These are phyloP conservation scores for Apostasia ramifera DNA, from an alignment of 106 monocot genomes.

Conservation along the genomic window DNA sequence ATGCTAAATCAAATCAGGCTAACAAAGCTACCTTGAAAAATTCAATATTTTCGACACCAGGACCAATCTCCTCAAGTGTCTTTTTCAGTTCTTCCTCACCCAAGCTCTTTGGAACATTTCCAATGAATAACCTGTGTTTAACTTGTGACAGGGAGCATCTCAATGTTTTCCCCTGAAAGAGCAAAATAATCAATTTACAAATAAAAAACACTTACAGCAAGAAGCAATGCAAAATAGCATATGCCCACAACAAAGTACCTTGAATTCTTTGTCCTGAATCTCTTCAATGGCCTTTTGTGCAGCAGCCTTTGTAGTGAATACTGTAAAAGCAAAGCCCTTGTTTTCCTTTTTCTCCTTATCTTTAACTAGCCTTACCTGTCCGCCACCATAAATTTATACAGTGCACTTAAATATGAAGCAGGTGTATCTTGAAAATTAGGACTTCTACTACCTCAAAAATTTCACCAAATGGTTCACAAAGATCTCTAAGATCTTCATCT, in stretches of 20 bases:
- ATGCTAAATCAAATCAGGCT: not conserved
- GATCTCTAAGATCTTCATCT: slow-evolving; percentile 78
- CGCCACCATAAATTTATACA: slow-evolving; percentile 6
- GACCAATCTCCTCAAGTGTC: slow-evolving; percentile 70
- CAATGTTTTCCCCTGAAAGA: slow-evolving; percentile 73
- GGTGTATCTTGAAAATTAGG: not conserved
- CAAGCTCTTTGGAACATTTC: slow-evolving; percentile 91
- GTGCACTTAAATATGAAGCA: not conserved
- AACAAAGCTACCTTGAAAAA: slow-evolving; percentile 66
- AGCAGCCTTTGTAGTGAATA: slow-evolving; percentile 61
- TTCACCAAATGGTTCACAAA: slow-evolving; percentile 84
- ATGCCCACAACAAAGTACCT: slow-evolving; percentile 25
- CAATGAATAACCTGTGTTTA: slow-evolving; percentile 87
- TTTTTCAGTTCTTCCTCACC: slow-evolving; percentile 79
- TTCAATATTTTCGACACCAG: slow-evolving; percentile 94
- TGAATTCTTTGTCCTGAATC: slow-evolving; percentile 82
- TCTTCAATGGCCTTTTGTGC: slow-evolving; percentile 87
- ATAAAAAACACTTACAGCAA: not conserved
- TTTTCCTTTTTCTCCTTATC: slow-evolving; percentile 87
- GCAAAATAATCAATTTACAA: not conserved
- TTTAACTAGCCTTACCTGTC: slow-evolving; percentile 68
- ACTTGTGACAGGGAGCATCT: slow-evolving; percentile 92
- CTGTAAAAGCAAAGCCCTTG: slow-evolving; percentile 93
- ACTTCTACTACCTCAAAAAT: slow-evolving; percentile 61
- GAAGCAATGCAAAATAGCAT: not conserved